Base-by-base conservation (phyloP, 306 rosid species). In the Rosa rugosa region DNA sequence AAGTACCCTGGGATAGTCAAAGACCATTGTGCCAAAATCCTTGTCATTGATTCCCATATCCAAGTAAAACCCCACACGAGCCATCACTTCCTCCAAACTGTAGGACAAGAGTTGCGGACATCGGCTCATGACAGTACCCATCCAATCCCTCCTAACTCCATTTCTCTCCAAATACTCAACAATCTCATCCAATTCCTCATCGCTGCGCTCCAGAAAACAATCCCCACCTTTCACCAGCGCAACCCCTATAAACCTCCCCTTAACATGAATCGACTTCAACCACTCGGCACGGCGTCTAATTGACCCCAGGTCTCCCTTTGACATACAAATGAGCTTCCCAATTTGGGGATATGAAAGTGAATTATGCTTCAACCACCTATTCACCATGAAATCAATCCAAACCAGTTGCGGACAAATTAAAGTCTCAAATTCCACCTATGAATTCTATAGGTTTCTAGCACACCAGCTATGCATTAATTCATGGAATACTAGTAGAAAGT, bases 1-100 rank as follows among this genome's bases (percentile, higher is more conserved):
- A 47, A 94, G 95, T 68, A 75, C 88, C 85, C 82, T 87, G 18
- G 98, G 97, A 84, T 67, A 94, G 80, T 92, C 97, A 75, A 94
- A 94, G 72, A 89, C 98, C 98, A 94, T 94, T n/a, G 98, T 94
- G 75, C 98, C 98, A 75, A 94, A 94, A 84, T 94, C 98, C 60
- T 87, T 91, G 66, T 83, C 87, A 75, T 88, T 87, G 79, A 94
- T 83, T 38, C 97, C 92, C 97, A 92, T 87, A 72, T 89, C 90
- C 36, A 86, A 72, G 87, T 79, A 94, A 78, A 92, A 88, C 72
- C 82, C 85, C 25, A 84, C 93, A 45, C 93, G 97, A 64, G 73
- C 76, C 79, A 78, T 80, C 78, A 94, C 79, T 87, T 92, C 98
- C 70, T 94, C 97, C 69, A 91, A 66, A 82, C 77, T 88, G 85